These are phyloP conservation scores for Talaromyces sp. DNA, from an alignment of 2,329 filamentous ascomycete species.

Conservation along the genomic window DNA sequence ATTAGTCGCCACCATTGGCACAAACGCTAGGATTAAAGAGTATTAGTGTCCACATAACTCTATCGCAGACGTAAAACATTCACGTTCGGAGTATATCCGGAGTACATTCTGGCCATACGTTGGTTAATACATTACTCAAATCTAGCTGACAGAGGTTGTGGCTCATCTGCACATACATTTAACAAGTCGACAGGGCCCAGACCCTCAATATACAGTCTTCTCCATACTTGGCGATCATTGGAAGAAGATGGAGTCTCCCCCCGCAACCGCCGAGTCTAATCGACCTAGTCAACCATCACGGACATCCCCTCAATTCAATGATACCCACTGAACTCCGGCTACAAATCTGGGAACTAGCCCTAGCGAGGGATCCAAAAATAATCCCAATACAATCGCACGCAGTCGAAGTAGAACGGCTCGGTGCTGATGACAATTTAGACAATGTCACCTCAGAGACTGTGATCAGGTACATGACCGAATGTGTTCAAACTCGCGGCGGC, in stretches of 20 bases:
- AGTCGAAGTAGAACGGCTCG: background rate
- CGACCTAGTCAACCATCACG: no score
- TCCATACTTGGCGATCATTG: background rate
- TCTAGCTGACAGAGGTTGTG: no score
- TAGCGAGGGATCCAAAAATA: background rate
- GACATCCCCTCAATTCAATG: background rate
- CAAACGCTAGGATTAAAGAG: background rate
- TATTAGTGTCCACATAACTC: slow-evolving; percentile 12
- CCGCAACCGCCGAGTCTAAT: background rate
- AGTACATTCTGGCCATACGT: no score
- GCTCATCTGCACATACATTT: no score
- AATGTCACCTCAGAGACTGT: background rate
- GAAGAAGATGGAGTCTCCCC: background rate
- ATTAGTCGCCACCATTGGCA: background rate
- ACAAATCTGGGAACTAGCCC: background rate
- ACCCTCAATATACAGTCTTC: no score
- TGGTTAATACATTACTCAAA: no score
- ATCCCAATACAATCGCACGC: background rate
- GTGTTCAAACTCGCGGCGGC: background rate
- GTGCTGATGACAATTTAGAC: background rate
- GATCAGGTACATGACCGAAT: background rate
- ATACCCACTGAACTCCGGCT: background rate
- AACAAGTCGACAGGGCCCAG: no score
- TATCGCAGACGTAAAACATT: no score
- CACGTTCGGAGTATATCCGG: no score